Evolutionary conservation across 2,329 filamentous ascomycete genomes (phyloP).

Genomic region (Ilyonectria destructans): DNA sequence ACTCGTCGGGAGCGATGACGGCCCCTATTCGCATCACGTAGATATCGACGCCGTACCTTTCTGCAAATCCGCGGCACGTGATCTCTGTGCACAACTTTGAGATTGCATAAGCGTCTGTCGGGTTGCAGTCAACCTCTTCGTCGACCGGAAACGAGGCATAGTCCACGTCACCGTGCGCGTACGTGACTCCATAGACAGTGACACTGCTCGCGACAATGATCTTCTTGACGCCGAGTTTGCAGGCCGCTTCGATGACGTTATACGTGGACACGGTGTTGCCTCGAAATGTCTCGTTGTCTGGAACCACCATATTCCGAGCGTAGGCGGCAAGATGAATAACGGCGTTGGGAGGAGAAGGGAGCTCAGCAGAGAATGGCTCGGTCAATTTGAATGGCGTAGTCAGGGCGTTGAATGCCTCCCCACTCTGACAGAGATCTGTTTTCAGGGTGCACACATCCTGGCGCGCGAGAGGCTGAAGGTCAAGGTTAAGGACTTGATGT

Average conservation of each 20-base stretch:
- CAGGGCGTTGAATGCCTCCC: constrained; percentile 58
- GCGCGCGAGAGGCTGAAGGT: constrained; percentile 49
- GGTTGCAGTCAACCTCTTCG: constrained; percentile 72
- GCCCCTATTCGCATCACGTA: constrained; percentile 75
- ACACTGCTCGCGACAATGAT: constrained; percentile 74
- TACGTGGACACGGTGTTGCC: constrained; percentile 71
- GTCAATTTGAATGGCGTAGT: constrained; percentile 65
- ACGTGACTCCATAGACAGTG: constrained; percentile 75
- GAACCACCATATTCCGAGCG: constrained; percentile 73
- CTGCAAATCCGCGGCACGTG: constrained; percentile 70
- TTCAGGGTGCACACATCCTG: constrained; percentile 54
- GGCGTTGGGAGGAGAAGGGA: constrained; percentile 67
- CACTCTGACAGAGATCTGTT: constrained; percentile 55
- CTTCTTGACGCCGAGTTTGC: constrained; percentile 74
- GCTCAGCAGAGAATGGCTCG: constrained; percentile 46
- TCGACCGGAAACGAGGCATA: constrained; percentile 73
- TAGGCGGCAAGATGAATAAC: constrained; percentile 76
- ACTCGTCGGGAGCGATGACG: constrained; percentile 75
- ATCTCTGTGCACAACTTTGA: constrained; percentile 74
- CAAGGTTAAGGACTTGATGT: constrained; percentile 57
- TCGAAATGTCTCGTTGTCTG: constrained; percentile 73
- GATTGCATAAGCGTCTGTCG: constrained; percentile 75
- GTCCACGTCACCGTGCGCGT: constrained; percentile 71
- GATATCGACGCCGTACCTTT: constrained; percentile 71
- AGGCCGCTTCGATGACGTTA: constrained; percentile 76